phyloP scores from a whole-genome alignment of 2,329 filamentous ascomycete species.

The Diaporthe aspalathi region DNA sequence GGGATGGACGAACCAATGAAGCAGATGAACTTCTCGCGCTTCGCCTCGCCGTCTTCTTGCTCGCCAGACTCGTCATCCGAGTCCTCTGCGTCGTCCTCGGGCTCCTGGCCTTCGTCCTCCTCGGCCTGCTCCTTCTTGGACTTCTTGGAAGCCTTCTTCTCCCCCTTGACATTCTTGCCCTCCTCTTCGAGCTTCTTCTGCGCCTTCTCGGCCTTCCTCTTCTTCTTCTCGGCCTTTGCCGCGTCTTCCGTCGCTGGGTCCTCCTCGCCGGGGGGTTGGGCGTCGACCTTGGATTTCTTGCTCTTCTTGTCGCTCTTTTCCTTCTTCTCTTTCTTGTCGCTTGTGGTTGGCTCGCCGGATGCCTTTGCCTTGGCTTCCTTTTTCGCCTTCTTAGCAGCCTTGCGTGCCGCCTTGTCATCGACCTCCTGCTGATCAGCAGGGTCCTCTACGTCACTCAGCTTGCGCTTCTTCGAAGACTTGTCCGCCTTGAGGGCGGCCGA shows the following conservation, averaged over 20 bases:
- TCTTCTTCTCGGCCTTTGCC: constrained; percentile 44
- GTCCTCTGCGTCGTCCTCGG: constrained; percentile 40
- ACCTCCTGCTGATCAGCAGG: constrained; percentile 32
- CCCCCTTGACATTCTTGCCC: constrained; percentile 37
- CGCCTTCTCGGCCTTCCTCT: constrained; percentile 42
- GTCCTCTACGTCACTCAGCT: constrained; percentile 35
- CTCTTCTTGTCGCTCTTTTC: constrained; percentile 35
- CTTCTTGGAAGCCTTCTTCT: constrained; percentile 45
- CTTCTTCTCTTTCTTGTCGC: constrained; percentile 36
- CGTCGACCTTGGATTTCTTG: constrained; percentile 28
- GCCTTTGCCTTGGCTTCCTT: constrained; percentile 23
- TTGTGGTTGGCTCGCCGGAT: not conserved
- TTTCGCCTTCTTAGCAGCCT: constrained; percentile 35
- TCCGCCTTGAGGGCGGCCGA: constrained; percentile 31
- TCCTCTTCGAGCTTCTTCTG: constrained; percentile 41
- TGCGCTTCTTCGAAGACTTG: constrained; percentile 38
- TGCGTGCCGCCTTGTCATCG: constrained; percentile 32
- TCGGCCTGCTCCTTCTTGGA: constrained; percentile 50
- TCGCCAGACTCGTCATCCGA: constrained; percentile 31
- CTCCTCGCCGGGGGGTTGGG: constrained; percentile 43
- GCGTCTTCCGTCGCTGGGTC: constrained; percentile 49
- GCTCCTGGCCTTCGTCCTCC: constrained; percentile 38
- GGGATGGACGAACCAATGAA: constrained; percentile 71
- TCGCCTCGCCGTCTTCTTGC: constrained; percentile 26
- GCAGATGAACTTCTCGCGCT: constrained; percentile 69